Evolutionary conservation across 768 basidiomycete genomes (phyloP), one percentile per base, ranked within the genome.

Genomic region (Hemileccinum rubropunctum): DNA sequence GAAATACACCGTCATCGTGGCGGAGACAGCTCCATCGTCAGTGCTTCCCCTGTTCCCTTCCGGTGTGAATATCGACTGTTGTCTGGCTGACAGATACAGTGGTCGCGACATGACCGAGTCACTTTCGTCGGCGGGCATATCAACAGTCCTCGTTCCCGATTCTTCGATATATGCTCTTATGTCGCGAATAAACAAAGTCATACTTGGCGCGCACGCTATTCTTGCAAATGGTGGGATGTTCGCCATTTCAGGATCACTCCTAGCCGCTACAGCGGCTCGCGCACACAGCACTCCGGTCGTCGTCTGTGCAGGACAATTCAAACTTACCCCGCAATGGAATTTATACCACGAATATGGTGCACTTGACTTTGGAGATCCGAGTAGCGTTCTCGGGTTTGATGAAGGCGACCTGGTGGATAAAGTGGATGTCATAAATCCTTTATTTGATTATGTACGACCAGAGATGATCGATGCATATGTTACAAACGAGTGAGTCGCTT

Each of bases 181-280:
- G 84, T 95, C 97, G 5, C 84, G 95, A 52, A 89, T 95, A 53
- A 95, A 94, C 73, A 99, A 99, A 70, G 88, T 98, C 58, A 83
- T 99, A 51, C 78, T 99, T 40, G 92, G 94, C 26, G 88, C 94
- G 11, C 95, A 98, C 68, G 85, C 89, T n/a, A 88, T 98, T 60
- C 84, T 97, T 43, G 95, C 95, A 21, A 95, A 98, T 62, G 97
- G 97, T 13, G 94, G 95, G 13, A 87, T 98, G 80, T 94, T 95
- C 67, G 88, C 91, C 14, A 80, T 90, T 38, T 80, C 88, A 1
- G 95, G 95, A 17, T 88, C 91, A 2, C 77, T 93, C 15, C 75
- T 94, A 37, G 90, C 86, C 2, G 91, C 90, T 4, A 82, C 87
- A 20, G 93, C 94, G 42, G 95, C 95, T 32, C 83, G 83, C 49